A percentile compares a stretch with the other conserved stretches of the same genome.
phyloP scores from a whole-genome alignment of 148 eudicot species.

The Hydrangea macrophylla region DNA sequence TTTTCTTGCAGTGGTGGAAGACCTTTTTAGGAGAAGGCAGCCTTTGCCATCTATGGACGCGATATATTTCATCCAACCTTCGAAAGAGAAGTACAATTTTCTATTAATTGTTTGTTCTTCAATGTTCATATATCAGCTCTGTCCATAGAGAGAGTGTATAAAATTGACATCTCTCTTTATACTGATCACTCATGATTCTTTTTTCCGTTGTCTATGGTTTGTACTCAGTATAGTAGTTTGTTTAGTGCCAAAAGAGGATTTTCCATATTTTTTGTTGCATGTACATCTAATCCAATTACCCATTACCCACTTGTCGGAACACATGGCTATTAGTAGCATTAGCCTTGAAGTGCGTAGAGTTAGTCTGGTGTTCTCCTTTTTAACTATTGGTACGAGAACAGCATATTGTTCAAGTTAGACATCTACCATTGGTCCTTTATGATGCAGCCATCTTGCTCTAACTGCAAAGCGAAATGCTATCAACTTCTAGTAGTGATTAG shows the following conservation, averaged over 20 bases:
- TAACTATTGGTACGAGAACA: neutral
- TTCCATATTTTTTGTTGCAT: neutral
- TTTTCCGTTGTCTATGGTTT: neutral
- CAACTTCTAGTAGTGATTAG: no score
- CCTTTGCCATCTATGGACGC: constrained; percentile 97
- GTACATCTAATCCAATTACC: neutral
- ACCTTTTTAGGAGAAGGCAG: constrained; percentile 89
- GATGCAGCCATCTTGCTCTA: no score
- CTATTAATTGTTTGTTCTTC: neutral
- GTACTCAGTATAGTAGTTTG: neutral
- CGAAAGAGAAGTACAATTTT: constrained; percentile 79
- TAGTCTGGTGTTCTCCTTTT: no score
- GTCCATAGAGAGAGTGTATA: neutral
- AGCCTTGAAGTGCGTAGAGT: no score
- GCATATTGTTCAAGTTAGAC: no score
- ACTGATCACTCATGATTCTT: neutral
- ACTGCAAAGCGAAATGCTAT: no score
- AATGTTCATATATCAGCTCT: neutral
- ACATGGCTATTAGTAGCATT: neutral
- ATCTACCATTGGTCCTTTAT: no score
- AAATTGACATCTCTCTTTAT: neutral
- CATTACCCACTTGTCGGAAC: neutral
- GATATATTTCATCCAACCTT: constrained; percentile 90
- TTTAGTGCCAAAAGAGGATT: neutral
- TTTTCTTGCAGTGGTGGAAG: constrained; percentile 88